Evolutionary conservation across 2,329 filamentous ascomycete species (phyloP), one percentile per base, ranked within the genome.

Genomic region (Fusarium agapanthi): DNA sequence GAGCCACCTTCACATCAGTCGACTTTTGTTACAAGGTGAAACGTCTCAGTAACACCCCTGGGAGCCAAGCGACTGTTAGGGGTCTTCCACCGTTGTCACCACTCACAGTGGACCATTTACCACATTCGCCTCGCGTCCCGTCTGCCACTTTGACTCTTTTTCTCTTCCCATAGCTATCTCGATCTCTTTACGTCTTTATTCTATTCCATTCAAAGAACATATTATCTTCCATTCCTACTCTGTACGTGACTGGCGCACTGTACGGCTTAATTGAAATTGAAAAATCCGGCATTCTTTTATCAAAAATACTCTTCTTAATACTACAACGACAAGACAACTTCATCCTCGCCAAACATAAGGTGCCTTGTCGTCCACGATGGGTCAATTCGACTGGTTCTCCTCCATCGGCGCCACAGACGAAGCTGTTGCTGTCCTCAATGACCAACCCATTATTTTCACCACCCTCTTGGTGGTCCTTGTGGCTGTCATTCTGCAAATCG

Each of bases 341-440:
- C 32, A 55, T 44, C 35, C 38, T 48, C 30, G n/a, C 26, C 26
- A 34, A 26, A 37, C 57, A 34, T 35, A 32, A 35, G 15, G 4
- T 35, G 18, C 34, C 26, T 38, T 30, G 32, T n/a, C 43, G 26
- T 45, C 53, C 61, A 51, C 30, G 40, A 86, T 86, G 83, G 87
- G 85, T 69, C 83, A 88, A 78, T 90, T 90, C 78, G 86, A 86
- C 79, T 90, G 86, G 84, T 86, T 90, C 73, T 77, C 77, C 75
- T 84, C 81, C 66, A 86, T 90, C 75, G 88, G 88, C 79, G 88
- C 88, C 54, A 90, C 88, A 24, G 82, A 84, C 40, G 81, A 89
- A 78, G 88, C 88, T 73, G 87, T 90, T 75, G 87, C 87, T 71
- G 85, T 86, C 59, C 83, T 90, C 78, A 90, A 90, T 81, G 88